A percentile compares a stretch with the other conserved stretches of the same genome.
phyloP scores from a whole-genome alignment of 2,329 filamentous ascomycete genomes.

The Penicillium sp. region DNA sequence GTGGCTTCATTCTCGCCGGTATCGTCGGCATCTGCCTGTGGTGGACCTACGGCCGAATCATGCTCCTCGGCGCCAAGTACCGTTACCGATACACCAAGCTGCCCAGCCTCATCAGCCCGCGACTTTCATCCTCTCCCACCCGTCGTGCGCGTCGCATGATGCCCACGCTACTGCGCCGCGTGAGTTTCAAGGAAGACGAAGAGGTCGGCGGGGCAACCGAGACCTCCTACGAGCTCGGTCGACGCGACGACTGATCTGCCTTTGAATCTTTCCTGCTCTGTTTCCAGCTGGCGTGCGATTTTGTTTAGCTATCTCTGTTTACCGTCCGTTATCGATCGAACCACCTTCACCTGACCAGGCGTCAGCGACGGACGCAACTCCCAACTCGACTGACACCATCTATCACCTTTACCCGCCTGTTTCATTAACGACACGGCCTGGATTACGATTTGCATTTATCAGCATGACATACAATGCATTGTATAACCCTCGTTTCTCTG shows the following conservation, averaged over 20 bases:
- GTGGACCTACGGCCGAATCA: conserved; percentile 53
- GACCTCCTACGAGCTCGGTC: conserved; percentile 42
- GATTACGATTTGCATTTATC: conserved; percentile 31
- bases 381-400: not conserved
- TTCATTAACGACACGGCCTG: conserved; percentile 25
- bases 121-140: conserved; percentile 35
- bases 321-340: not conserved
- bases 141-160: conserved; percentile 37
- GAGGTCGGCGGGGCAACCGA: conserved; percentile 35
- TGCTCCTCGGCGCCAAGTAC: conserved; percentile 44
- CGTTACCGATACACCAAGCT: conserved; percentile 42
- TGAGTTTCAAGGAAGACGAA: conserved; percentile 45
- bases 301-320: not conserved
- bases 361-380: not conserved
- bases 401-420: conserved; percentile 9
- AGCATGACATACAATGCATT: conserved; percentile 19
- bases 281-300: not conserved
- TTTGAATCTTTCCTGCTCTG: not conserved
- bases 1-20: conserved; percentile 53
- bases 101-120: conserved; percentile 27
- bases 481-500: conserved; percentile 21
- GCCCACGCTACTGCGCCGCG: conserved; percentile 39
- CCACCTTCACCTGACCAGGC: not conserved
- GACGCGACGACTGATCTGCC: conserved; percentile 31
- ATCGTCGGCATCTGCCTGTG: conserved; percentile 51